Base-by-base conservation (phyloP, 768 basidiomycete species). In the Phylloporus sp. region DNA sequence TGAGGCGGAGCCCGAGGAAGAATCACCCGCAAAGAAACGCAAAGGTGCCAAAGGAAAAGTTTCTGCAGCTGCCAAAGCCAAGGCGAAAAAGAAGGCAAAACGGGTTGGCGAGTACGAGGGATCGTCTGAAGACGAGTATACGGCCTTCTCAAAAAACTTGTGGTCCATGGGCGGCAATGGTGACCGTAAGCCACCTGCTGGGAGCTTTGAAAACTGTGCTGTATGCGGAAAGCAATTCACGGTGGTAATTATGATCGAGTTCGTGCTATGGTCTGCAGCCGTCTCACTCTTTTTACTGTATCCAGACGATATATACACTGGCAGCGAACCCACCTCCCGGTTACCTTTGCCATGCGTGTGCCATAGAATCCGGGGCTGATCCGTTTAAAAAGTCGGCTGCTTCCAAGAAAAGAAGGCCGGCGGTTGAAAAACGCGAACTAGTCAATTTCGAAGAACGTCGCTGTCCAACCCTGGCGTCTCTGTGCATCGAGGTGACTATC, bases 171-270 rank as follows among this genome's bases (percentile, higher is more conserved):
- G 68, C 54, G 61, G 62, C 35, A 48, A 53, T 55, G 28, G 68
- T 52, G 38, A 53, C 15, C 53, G 64, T 0, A 84, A 84, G 49
- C 88, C 86, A 1, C 71, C 84, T 4, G 73, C 84, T 5, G 95
- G 95, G 1, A 82, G 80, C 53, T 86, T 94, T 45, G 82, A 82
- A 54, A 70, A 75, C 7, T 99, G 96, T 60, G 88, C 82, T 2
- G 76, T 77, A 44, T 99, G 95, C 63, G 74, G 76, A 41, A 84
- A 86, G 48, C 81, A 84, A 55, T 96, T 95, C 62, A 90, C 90
- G 14, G 87, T 94, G 60, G 95, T 96, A 65, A 47, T 82, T 76
- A 14, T 23, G 6, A 24, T 24, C 27, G 28, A 10, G 41, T 27
- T 48, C 7, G 6, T 40, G n/a, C 31, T 28, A 7, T 9, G 18